These are phyloP conservation scores for Calocybe gambosa DNA, from an alignment of 1,284 basidiomycete genomes.

Conservation along the genomic window DNA sequence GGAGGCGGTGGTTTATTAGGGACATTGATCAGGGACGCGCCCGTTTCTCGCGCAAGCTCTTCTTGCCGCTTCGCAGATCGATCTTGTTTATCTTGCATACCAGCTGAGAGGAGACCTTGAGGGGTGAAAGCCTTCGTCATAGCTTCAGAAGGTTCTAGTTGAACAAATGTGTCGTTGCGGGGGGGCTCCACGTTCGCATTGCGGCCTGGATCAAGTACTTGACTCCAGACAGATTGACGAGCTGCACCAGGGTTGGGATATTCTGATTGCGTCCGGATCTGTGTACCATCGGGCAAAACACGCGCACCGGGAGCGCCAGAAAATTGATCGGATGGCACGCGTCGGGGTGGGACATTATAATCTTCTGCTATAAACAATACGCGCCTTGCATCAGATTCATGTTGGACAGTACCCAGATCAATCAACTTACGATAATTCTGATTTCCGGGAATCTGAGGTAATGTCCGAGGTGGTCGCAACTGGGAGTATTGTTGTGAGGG, in stretches of 20 bases:
- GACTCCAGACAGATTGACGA: conserved; percentile 76
- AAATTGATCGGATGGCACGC: conserved; percentile 41
- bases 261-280: conserved; percentile 44
- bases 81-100: conserved; percentile 92
- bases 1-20: conserved; percentile 93
- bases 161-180: conserved; percentile 69
- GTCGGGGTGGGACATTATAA: conserved; percentile 28
- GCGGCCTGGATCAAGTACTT: conserved; percentile 71
- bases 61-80: conserved; percentile 94
- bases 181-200: conserved; percentile 33
- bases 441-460: conserved; percentile 40
- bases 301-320: conserved; percentile 35
- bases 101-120: conserved; percentile 90
- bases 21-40: conserved; percentile 89
- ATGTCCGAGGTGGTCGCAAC: conserved; percentile 35
- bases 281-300: conserved; percentile 39
- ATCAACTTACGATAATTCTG: conserved; percentile 25
- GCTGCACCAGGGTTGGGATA: conserved; percentile 46
- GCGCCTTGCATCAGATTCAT: conserved; percentile 8
- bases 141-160: conserved; percentile 70
- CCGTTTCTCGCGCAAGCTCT: conserved; percentile 84
- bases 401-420: conserved; percentile 3
- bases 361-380: conserved; percentile 23
- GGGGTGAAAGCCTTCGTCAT: conserved; percentile 93
- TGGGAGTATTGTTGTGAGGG: conserved; percentile 24